Base-by-base conservation (phyloP, 2,329 filamentous ascomycete species). In the Diplodia scrobiculata region DNA sequence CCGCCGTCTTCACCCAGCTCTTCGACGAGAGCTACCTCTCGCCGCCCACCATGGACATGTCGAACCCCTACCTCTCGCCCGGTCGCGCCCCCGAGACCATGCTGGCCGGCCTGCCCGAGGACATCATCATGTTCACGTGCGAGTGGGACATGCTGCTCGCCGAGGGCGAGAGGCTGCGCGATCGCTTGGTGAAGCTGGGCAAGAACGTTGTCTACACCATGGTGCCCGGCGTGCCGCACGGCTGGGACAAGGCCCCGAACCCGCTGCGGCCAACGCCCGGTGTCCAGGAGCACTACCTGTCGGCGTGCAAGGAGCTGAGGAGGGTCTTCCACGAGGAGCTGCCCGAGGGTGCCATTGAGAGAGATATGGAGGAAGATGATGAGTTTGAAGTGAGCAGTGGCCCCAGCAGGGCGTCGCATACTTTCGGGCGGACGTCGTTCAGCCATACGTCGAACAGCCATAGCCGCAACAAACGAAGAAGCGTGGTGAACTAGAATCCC, bases 111-210 rank as follows among this genome's bases (percentile, higher is more conserved):
- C 73, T 89, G 1, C 86, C 86, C 0, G 78, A 83, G n/a, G 83
- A 87, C 67, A 83, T 88, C 54, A 85, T 87, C 66, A 75, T 88
- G 69, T 86, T 84, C 72, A 84, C 85, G 51, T 88, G 86, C 73
- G 86, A 89, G 72, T 88, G 84, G 84, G 86, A 89, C 72, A 88
- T 88, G 86, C 77, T 89, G 14, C 78, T 87, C n/a, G 81, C 82
- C 14, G 86, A 89, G 72, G 86, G 84, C 5, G 79, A 88, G 67
- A 79, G 81, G 4, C 88, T 92, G 68, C 83, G 85, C 11, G 81
- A 86, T 62, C 80, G 88, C 21, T 74, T 92, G 9, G 74, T 79
- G 55, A 79, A 80, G 0, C 74, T 86, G 5, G 79, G 79, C 27
- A 89, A 88, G 76, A 80, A 80, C 7, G 84, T 89, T 0, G 77